A percentile compares a stretch with the other conserved stretches of the same genome.
Evolutionary conservation across 2,329 filamentous ascomycete species (phyloP).

Genomic region (Arthrobotrys conoides): DNA sequence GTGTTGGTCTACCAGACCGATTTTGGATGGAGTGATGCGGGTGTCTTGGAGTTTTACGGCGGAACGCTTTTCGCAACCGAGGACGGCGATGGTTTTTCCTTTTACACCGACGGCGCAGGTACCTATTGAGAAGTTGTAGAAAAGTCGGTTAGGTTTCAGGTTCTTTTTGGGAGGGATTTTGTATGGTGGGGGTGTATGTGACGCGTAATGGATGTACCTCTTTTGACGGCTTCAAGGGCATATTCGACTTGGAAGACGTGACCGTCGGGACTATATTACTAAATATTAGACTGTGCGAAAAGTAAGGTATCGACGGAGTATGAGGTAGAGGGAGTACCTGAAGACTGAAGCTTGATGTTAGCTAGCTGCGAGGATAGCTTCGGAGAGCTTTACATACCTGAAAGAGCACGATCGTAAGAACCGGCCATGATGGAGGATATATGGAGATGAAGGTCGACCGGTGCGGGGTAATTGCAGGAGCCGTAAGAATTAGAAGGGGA

Average conservation of each 20-base stretch:
- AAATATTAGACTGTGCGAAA: slow-evolving; percentile 68
- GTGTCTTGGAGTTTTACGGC: slow-evolving; percentile 99
- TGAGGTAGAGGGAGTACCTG: slow-evolving; percentile 28
- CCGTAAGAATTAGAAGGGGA: not conserved
- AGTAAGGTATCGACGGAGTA: slow-evolving; percentile 46
- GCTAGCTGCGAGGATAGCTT: slow-evolving; percentile 60
- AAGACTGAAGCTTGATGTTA: slow-evolving; percentile 64
- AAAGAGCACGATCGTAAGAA: slow-evolving; percentile 98
- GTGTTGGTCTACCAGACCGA: slow-evolving; percentile 94
- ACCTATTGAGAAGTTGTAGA: slow-evolving; percentile 70
- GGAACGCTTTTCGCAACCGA: slow-evolving; percentile 98
- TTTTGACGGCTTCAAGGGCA: slow-evolving; percentile 97
- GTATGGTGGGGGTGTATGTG: slow-evolving; percentile 54
- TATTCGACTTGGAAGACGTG: slow-evolving; percentile 99
- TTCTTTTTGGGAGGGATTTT: not conserved
- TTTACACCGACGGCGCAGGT: slow-evolving; percentile 99
- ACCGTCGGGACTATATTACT: slow-evolving; percentile 85
- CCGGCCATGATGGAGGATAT: slow-evolving; percentile 67
- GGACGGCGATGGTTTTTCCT: slow-evolving; percentile 91
- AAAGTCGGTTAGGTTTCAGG: slow-evolving; percentile 62
- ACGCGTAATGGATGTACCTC: slow-evolving; percentile 75
- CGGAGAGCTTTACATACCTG: slow-evolving; percentile 75
- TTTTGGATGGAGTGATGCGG: slow-evolving; percentile 98
- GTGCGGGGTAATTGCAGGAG: slow-evolving; percentile 16
- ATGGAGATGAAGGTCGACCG: not conserved